A percentile compares a stretch with the other conserved stretches of the same genome.
Conservation (phyloP, 2,329 filamentous ascomycete species). For the Emmonsiellopsis sp. region DNA sequence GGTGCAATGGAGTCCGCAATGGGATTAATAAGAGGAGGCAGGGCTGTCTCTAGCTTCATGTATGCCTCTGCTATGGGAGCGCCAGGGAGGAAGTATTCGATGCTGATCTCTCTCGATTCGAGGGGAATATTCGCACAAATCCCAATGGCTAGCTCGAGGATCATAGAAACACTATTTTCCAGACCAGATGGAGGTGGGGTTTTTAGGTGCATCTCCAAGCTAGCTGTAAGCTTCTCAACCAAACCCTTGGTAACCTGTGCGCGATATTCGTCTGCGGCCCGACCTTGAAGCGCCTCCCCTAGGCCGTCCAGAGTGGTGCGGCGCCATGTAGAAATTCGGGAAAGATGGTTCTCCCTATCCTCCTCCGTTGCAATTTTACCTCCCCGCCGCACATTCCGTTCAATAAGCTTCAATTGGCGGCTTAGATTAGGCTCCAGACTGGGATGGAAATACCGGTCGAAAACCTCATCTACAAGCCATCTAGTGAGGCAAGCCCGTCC, state of each 20-base stretch:
- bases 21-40: constrained; percentile 52
- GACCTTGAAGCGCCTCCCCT: constrained; percentile 56
- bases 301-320: constrained; percentile 91
- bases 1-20: constrained; percentile 13
- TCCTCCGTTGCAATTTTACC: constrained; percentile 68
- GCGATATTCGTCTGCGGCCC: constrained; percentile 58
- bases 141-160: constrained; percentile 79
- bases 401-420: constrained; percentile 71
- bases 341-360: constrained; percentile 78
- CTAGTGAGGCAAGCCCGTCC: constrained; percentile 80
- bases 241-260: constrained; percentile 60
- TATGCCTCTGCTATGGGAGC: constrained; percentile 58
- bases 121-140: constrained; percentile 80
- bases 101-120: constrained; percentile 81
- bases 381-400: constrained; percentile 74
- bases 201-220: constrained; percentile 63
- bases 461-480: constrained; percentile 86
- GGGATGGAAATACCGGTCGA: constrained; percentile 88
- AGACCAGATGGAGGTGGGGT: constrained; percentile 71
- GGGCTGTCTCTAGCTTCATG: constrained; percentile 72
- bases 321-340: constrained; percentile 86
- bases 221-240: constrained; percentile 58
- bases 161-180: constrained; percentile 84
- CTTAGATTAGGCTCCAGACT: constrained; percentile 70
- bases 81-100: constrained; percentile 77